Conservation (phyloP, 108 stramenopile species). For the Nitzschia sp. region DNA sequence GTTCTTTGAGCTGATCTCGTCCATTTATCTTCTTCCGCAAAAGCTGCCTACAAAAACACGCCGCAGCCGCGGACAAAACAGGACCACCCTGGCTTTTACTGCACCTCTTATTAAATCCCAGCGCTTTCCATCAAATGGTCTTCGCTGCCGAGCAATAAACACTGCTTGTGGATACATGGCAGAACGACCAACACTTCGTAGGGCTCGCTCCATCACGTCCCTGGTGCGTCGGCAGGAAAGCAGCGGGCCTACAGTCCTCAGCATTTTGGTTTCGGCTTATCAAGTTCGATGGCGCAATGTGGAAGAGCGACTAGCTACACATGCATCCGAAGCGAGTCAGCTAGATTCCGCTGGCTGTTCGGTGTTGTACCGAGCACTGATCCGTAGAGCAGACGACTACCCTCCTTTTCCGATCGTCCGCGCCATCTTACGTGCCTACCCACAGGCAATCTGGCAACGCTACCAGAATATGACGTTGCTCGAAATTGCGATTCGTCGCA, state of each 20-base stretch:
- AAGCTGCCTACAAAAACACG: no score
- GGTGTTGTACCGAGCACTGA: neutral
- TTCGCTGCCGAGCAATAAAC: no score
- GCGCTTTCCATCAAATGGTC: no score
- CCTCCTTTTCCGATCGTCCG: neutral
- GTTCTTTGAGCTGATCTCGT: no score
- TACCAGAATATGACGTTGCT: neutral
- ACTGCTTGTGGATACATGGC: neutral
- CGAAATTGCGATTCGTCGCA: neutral
- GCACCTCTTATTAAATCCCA: no score
- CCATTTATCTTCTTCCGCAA: no score
- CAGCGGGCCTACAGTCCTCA: neutral
- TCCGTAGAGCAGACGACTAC: neutral
- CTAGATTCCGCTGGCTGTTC: conserved; percentile 6
- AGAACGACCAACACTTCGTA: neutral
- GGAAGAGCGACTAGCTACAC: conserved; percentile 3
- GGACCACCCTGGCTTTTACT: no score
- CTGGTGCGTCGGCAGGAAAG: neutral
- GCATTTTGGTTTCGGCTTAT: neutral
- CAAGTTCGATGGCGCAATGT: conserved; percentile 6
- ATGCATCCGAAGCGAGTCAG: neutral
- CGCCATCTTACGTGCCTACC: neutral
- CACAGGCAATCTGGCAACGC: neutral
- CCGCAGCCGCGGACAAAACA: no score
- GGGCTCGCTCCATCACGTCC: conserved; percentile 7